Evolutionary conservation across 768 basidiomycete species (phyloP).

Genomic region (Brasilioporus rufonigricans): DNA sequence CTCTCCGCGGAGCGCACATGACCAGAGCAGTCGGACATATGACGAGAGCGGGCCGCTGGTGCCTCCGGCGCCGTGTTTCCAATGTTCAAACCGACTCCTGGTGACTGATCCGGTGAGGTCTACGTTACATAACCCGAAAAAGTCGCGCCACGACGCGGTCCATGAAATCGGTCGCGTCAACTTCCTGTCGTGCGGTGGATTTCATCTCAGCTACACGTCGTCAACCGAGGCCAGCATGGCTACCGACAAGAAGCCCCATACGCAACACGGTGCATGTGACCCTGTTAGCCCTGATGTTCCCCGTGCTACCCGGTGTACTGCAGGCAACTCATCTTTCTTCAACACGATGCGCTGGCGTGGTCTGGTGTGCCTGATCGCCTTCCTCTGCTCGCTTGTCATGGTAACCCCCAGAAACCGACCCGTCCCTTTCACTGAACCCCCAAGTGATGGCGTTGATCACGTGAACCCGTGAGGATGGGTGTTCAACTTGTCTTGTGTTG

Average conservation of each 20-base stretch:
- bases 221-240: not conserved
- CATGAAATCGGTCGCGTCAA: too few species aligned
- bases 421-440: not conserved
- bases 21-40: not conserved
- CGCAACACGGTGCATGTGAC: not conserved
- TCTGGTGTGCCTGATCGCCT: not conserved
- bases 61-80: too few species aligned
- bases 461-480: slow-evolving; percentile 42
- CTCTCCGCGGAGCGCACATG: not conserved
- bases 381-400: not conserved
- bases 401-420: not conserved
- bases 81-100: too few species aligned
- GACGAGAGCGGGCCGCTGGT: not conserved
- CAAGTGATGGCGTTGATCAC: slow-evolving; percentile 39
- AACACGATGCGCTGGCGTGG: not conserved
- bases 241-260: not conserved
- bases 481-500: not conserved
- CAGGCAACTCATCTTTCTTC: not conserved
- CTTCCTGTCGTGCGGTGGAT: too few species aligned
- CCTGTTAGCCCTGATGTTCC: not conserved
- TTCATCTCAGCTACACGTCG: not conserved
- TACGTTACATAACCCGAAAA: too few species aligned
- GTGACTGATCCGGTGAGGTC: not conserved
- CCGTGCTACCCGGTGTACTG: not conserved
- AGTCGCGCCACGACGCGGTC: too few species aligned